A percentile compares a stretch with the other conserved stretches of the same genome.
These are phyloP conservation scores for Cutaneotrichosporon cyanovorans DNA, from an alignment of 1,284 basidiomycete species.

Conservation along the genomic window DNA sequence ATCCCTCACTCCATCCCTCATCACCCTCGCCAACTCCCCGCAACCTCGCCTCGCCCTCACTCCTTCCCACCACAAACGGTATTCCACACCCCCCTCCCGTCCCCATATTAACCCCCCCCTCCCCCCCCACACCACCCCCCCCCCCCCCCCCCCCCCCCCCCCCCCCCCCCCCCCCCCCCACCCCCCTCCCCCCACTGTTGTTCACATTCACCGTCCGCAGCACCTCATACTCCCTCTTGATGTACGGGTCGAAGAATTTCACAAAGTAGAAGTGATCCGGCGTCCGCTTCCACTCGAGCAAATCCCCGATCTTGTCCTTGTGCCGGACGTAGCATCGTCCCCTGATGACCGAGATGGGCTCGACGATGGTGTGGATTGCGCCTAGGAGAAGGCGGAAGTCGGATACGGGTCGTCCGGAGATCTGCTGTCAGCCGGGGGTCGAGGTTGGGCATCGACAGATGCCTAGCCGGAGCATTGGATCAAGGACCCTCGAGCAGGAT, in stretches of 20 bases:
- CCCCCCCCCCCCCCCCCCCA: too few relatives aligned
- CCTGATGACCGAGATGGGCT: slow-evolving; percentile 83
- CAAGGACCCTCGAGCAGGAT: neutral
- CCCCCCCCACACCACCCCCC: too few relatives aligned
- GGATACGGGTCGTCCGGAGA: slow-evolving; percentile 50
- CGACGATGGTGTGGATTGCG: slow-evolving; percentile 90
- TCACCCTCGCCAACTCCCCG: too few relatives aligned
- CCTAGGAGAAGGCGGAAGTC: slow-evolving; percentile 85
- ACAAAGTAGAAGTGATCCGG: slow-evolving; percentile 94
- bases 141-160: too few relatives aligned
- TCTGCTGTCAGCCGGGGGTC: slow-evolving; percentile 44
- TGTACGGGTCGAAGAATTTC: slow-evolving; percentile 90
- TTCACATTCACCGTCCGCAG: slow-evolving; percentile 76
- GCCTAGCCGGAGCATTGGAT: neutral
- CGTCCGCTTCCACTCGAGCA: slow-evolving; percentile 88
- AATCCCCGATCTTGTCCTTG: slow-evolving; percentile 85
- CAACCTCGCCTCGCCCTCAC: too few relatives aligned
- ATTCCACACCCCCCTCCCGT: too few relatives aligned
- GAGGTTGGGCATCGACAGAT: neutral
- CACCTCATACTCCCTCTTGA: slow-evolving; percentile 96
- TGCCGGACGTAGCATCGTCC: slow-evolving; percentile 88
- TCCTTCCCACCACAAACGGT: too few relatives aligned
- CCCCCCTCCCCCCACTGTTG: slow-evolving; percentile 76
- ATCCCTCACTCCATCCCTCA: too few relatives aligned
- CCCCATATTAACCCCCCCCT: too few relatives aligned